A percentile compares a stretch with the other conserved stretches of the same genome.
phyloP scores from a whole-genome alignment of 23 red algal genomes.

The Gracilariopsis chorda region DNA sequence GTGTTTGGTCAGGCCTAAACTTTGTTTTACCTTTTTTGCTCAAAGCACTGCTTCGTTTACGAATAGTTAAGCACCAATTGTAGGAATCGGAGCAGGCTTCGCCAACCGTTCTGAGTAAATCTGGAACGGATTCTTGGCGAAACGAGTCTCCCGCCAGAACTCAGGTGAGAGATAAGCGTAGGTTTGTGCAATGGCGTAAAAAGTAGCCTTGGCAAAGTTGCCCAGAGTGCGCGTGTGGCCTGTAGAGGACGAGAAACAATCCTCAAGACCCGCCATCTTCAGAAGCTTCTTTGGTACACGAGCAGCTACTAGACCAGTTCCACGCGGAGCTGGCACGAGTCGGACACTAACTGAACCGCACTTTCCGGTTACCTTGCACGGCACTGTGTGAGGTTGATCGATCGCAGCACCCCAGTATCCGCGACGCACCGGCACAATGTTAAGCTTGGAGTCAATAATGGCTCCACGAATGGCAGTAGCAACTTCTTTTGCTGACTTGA shows the following conservation, averaged over 20 bases:
- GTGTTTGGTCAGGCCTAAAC: too few relatives aligned
- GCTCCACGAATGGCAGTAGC: conserved; percentile 99
- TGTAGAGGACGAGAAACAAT: conserved; percentile 91
- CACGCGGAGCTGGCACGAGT: conserved; percentile 95
- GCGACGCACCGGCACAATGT: conserved; percentile 96
- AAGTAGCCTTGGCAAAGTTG: conserved; percentile 99
- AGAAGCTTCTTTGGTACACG: conserved; percentile 97
- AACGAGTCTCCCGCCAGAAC: conserved; percentile 96
- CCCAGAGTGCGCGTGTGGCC: conserved; percentile 97
- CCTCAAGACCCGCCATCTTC: conserved; percentile 92
- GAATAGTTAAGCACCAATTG: conserved; percentile 25
- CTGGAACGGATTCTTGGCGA: conserved; percentile 85
- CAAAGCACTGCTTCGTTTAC: too few relatives aligned
- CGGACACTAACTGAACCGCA: conserved; percentile 92
- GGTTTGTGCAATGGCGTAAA: conserved; percentile 84
- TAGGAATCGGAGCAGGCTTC: conserved; percentile 38
- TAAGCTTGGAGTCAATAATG: conserved; percentile 94
- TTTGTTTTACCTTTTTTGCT: too few relatives aligned
- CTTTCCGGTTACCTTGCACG: conserved; percentile 98
- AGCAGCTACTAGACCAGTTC: conserved; percentile 96
- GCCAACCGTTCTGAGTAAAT: conserved; percentile 79
- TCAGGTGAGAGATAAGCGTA: conserved; percentile 95
- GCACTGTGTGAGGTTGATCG: conserved; percentile 96
- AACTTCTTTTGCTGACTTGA: conserved; percentile 98
- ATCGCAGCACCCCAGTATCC: conserved; percentile 97